A percentile compares a stretch with the other conserved stretches of the same genome.
Evolutionary conservation across 2,329 filamentous ascomycete genomes (phyloP).

Genomic region (Alternaria viburni): DNA sequence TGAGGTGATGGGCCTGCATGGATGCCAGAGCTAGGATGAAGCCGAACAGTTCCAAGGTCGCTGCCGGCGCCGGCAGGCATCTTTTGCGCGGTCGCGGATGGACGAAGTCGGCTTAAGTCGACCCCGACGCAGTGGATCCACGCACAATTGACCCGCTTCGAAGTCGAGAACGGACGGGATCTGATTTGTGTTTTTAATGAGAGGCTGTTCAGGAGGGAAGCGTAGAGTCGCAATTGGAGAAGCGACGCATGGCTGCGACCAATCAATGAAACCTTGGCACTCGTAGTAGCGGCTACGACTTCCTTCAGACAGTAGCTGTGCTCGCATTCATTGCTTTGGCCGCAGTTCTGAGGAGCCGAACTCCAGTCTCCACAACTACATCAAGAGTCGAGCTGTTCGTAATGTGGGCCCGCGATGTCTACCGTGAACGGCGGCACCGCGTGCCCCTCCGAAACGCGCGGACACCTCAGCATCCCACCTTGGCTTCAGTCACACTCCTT

Average conservation of each 20-base stretch:
- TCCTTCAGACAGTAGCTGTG: not conserved
- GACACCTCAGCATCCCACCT: conserved; percentile 6
- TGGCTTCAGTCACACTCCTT: not conserved
- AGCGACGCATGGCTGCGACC: not conserved
- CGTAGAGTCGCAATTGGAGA: not conserved
- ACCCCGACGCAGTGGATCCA: not conserved
- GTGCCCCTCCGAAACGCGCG: conserved; percentile 12
- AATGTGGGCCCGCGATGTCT: conserved; percentile 6
- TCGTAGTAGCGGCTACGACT: not conserved
- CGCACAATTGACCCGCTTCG: not conserved
- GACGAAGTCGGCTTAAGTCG: not conserved
- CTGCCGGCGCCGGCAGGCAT: not conserved
- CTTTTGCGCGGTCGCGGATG: not conserved
- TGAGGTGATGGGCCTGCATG: not conserved
- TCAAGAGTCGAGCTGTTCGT: not conserved
- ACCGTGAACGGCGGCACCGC: conserved; percentile 1
- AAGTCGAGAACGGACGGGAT: not conserved
- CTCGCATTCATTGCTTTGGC: conserved; percentile 1
- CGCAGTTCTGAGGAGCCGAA: not conserved
- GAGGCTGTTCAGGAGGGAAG: not conserved
- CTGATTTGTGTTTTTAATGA: conserved; percentile 1
- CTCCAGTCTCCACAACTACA: conserved; percentile 1
- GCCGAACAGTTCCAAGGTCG: not conserved
- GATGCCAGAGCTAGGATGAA: not conserved
- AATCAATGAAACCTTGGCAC: conserved; percentile 1